phyloP scores from a whole-genome alignment of 371 early-diverging fungal species.

The Mucor sp. region DNA sequence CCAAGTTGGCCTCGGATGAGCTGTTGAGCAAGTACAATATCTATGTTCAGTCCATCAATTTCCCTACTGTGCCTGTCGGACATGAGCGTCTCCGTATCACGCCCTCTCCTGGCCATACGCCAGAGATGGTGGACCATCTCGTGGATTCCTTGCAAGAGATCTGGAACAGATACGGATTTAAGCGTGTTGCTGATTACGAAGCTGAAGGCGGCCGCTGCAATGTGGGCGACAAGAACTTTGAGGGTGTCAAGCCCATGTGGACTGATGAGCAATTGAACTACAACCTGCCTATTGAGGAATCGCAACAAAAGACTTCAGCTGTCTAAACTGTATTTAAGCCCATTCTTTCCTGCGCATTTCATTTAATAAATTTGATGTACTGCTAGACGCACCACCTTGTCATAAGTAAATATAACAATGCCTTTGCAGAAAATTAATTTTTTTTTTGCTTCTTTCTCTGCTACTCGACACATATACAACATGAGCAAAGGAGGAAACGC shows the following conservation, averaged over 20 bases:
- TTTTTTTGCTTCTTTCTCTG: not conserved
- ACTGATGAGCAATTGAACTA: slow-evolving; percentile 58
- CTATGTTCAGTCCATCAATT: slow-evolving; percentile 98
- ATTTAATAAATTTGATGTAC: not conserved
- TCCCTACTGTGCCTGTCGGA: slow-evolving; percentile 94
- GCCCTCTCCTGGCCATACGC: slow-evolving; percentile 93
- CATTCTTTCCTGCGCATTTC: not conserved
- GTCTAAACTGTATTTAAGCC: slow-evolving; percentile 15
- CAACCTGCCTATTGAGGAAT: not conserved
- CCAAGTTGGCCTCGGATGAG: slow-evolving; percentile 91
- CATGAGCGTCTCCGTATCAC: slow-evolving; percentile 98
- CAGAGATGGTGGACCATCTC: slow-evolving; percentile 79
- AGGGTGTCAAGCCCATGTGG: slow-evolving; percentile 61
- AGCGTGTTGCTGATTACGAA: slow-evolving; percentile 85
- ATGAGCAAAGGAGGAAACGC: not conserved
- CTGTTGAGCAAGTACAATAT: slow-evolving; percentile 86
- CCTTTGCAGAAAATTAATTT: too few relatives aligned
- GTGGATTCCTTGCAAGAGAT: slow-evolving; percentile 84
- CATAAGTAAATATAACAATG: too few relatives aligned
- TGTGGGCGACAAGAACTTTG: slow-evolving; percentile 64
- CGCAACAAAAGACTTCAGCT: not conserved
- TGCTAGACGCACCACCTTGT: too few relatives aligned
- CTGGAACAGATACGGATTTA: slow-evolving; percentile 86
- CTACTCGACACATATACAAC: not conserved
- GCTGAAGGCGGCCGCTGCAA: slow-evolving; percentile 87